These are phyloP conservation scores for Talaromyces verruculosus DNA, from an alignment of 2,329 filamentous ascomycete species.

Conservation along the genomic window DNA sequence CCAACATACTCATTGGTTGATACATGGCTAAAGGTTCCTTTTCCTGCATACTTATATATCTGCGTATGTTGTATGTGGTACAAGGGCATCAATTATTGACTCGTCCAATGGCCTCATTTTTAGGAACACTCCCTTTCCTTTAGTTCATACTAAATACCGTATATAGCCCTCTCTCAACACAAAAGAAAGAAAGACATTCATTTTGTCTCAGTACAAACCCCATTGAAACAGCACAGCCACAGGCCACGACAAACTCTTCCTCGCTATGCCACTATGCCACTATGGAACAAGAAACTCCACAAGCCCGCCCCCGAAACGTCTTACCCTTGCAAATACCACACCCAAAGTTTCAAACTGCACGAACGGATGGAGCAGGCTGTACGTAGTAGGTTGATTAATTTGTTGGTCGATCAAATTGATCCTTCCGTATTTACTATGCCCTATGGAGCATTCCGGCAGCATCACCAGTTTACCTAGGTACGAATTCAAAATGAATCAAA, in stretches of 20 bases:
- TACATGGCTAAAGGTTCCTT: background rate
- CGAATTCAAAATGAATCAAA: background rate
- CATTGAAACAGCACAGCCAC: background rate
- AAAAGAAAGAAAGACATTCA: background rate
- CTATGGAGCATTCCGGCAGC: background rate
- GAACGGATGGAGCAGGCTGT: slow-evolving; percentile 6
- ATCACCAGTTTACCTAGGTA: background rate
- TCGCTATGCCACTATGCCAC: background rate
- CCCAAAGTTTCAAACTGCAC: background rate
- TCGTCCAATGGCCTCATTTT: background rate
- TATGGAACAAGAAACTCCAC: slow-evolving; percentile 1
- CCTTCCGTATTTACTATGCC: background rate
- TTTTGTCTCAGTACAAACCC: background rate
- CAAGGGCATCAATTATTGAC: slow-evolving; percentile 9
- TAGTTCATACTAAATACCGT: too few species aligned
- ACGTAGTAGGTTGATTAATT: background rate
- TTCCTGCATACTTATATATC: background rate
- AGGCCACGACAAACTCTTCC: background rate
- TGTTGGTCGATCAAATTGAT: slow-evolving; percentile 6
- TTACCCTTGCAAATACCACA: background rate
- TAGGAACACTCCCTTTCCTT: background rate
- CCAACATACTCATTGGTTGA: background rate
- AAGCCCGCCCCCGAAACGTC: background rate
- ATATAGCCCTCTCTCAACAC: background rate
- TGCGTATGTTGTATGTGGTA: background rate